Evolutionary conservation across 148 eudicot genomes (phyloP), one percentile per base, ranked within the genome.

Genomic region (Gaultheria prostrata): DNA sequence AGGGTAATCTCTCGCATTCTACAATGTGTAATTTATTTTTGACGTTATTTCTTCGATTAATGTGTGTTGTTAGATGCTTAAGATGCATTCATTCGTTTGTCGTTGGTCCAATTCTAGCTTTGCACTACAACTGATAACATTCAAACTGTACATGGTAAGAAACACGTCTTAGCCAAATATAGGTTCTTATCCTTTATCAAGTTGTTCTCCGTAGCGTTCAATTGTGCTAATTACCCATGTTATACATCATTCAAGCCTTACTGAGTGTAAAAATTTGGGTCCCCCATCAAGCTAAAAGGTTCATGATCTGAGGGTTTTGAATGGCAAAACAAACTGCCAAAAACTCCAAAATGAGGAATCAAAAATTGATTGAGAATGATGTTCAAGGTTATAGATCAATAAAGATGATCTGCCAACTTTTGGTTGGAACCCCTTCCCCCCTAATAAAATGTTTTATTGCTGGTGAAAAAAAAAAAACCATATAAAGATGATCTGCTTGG

Each of bases 1-100:
- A 91, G 98, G 92, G 99, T 96, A 91, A 87, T 67, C 24, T 57
- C 15, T 32, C 46, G 8, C 24, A 21, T 83, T 15, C 50, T 57
- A 20, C 30, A 17, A 0, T 9, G 33, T 79, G 15, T 54, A 20
- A 28, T 12, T 61, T 32, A 1, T 26, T 53, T 17, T 39, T 59
- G 11, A 59, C 6, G 63, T n/a, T 61, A 21, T 61, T 21, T 56
- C n/a, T 56, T 51, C 3, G 17, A 54, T 79, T 24, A 48, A 65
- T 50, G 54, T 15, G 50, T 72, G 43, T 73, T 35, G 70, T 71
- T 72, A 18, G 12, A 15, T 35, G 45, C 43, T 50, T 43, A 24
- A 6, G 61, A 43, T 33, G 45, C 63, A 20, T 87, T 78, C 24
- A 43, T 80, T 80, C 4, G 8, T 33, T 79, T 79, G 35, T 12